Evolutionary conservation across 139 green algal genomes (phyloP), one percentile per base, ranked within the genome.

Genomic region (Picochlorum costavermella): DNA sequence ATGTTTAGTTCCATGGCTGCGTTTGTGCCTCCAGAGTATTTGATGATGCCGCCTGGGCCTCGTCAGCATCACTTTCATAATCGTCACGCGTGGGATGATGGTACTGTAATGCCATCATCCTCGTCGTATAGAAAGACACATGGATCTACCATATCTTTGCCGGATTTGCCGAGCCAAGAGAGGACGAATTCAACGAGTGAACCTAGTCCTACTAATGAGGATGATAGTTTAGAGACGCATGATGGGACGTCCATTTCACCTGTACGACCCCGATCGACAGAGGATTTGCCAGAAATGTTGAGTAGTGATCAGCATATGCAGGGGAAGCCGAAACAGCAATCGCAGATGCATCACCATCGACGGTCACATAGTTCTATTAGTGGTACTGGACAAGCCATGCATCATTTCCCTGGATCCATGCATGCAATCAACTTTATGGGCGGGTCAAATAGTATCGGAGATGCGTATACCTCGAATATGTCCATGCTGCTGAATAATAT

Each of bases 1-100:
- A 13, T 58, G 25, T 77, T 73, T 61, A 25, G 23, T 8, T 44
- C n/a, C n/a, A 50, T 29, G 23, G 14, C 23, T 63, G 46, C n/a
- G 6, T 23, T 28, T 28, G 46, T 23, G 17, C 46, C 46, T 14
- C 16, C 17, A 53, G 46, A 53, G n/a, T 23, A 20, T 20, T 28
- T 23, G n/a, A 53, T 53, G 46, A 53, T 23, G n/a, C 46, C 46
- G 5, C 33, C 9, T 40, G 33, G 33, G 33, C 9, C 33, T 40
- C 33, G 33, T 40, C 33, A 40, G 33, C 33, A 40, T 8, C 33
- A 40, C 0, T 40, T 40, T 40, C 33, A 40, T 40, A 40, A 9
- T 40, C 6, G 33, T 40, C 33, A 40, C 6, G 33, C 33, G 33
- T 40, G 33, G 33, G 33, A 40, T 4, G 33, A 40, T 40, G 33